Conservation (phyloP, 2,329 filamentous ascomycete species). For the Ophiobolus disseminans region DNA sequence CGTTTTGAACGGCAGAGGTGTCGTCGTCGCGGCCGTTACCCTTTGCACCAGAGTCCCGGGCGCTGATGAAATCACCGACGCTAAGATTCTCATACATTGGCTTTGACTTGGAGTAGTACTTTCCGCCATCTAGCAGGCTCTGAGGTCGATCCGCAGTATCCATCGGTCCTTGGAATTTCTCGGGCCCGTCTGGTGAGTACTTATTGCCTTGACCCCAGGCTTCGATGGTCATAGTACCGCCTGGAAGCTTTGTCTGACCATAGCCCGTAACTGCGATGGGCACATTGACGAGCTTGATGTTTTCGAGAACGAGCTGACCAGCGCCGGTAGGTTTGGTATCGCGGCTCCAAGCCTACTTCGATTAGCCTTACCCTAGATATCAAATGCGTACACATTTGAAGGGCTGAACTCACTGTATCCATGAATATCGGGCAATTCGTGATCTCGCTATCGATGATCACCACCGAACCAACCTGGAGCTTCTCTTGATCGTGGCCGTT, state of each 20-base stretch:
- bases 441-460: conserved; percentile 64
- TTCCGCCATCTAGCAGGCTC: conserved; percentile 55
- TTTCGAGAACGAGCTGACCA: conserved; percentile 64
- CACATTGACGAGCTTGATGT: conserved; percentile 52
- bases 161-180: conserved; percentile 56
- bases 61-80: conserved; percentile 67
- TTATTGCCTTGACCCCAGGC: conserved; percentile 48
- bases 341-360: conserved; percentile 38
- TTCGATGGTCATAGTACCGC: conserved; percentile 43
- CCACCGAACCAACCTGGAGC: conserved; percentile 61
- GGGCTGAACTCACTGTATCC: conserved; percentile 43
- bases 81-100: conserved; percentile 59
- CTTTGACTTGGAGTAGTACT: conserved; percentile 62
- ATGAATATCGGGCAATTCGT: conserved; percentile 60
- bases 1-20: conserved; percentile 77
- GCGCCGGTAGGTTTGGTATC: conserved; percentile 53
- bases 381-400: neutral
- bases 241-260: conserved; percentile 37
- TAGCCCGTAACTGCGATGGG: conserved; percentile 40
- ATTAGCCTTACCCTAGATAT: neutral
- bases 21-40: conserved; percentile 85
- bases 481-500: conserved; percentile 35
- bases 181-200: conserved; percentile 51
- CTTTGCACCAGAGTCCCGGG: conserved; percentile 63
- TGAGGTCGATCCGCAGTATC: conserved; percentile 56